phyloP scores from a whole-genome alignment of 768 basidiomycete species.

The Rhizopogon vesiculosus region DNA sequence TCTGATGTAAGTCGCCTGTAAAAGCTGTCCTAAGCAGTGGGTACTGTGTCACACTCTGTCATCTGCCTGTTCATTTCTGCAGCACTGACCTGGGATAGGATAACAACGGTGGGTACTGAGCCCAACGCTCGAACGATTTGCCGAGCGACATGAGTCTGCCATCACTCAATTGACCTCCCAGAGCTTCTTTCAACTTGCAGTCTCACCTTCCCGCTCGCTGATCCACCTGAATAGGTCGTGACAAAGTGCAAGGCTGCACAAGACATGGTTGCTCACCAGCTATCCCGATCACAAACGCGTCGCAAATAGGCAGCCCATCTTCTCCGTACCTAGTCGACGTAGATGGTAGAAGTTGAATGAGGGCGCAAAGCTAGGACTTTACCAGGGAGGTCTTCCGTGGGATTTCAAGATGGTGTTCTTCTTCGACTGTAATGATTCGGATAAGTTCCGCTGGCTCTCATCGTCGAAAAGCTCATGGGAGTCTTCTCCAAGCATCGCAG shows the following conservation, averaged over 20 bases:
- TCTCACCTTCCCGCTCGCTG: conserved; percentile 80
- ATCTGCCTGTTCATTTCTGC: not conserved
- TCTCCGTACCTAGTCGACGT: conserved; percentile 61
- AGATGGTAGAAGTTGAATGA: conserved; percentile 9
- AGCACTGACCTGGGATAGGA: conserved; percentile 72
- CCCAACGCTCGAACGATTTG: conserved; percentile 78
- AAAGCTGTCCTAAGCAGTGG: conserved; percentile 73
- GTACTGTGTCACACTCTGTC: not conserved
- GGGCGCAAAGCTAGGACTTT: conserved; percentile 8
- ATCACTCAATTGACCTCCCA: not conserved
- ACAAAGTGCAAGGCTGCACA: not conserved
- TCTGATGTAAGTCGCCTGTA: conserved; percentile 80
- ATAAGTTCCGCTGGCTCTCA: conserved; percentile 11
- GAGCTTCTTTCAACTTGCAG: not conserved
- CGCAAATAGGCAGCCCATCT: conserved; percentile 61
- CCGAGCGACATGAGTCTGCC: conserved; percentile 78
- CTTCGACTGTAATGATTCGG: conserved; percentile 28
- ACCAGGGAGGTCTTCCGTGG: conserved; percentile 87
- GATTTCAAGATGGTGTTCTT: conserved; percentile 79
- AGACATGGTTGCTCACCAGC: conserved; percentile 51
- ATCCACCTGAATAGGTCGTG: conserved; percentile 51
- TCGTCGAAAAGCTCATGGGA: conserved; percentile 15
- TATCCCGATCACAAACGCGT: conserved; percentile 82
- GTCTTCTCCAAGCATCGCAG: conserved; percentile 25
- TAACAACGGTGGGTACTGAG: conserved; percentile 84